Conservation (phyloP, 306 rosid genomes). For the Sicyos baderoa region DNA sequence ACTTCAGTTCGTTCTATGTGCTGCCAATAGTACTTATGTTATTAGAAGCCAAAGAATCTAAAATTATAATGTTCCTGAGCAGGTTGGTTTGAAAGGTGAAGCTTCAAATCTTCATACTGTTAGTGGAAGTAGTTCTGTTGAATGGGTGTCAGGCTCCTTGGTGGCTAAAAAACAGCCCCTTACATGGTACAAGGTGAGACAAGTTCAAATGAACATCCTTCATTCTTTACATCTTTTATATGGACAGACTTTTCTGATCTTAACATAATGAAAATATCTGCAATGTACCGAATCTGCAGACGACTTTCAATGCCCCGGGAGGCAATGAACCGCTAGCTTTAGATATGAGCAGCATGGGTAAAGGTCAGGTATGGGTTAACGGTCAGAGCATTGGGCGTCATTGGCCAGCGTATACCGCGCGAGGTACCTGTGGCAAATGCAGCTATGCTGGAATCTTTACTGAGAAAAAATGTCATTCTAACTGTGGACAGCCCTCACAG, state of each 20-base stretch:
- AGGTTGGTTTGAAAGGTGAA: slow-evolving; percentile 88
- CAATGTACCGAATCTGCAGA: slow-evolving; percentile 31
- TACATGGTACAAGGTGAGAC: slow-evolving; percentile 90
- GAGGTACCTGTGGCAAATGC: slow-evolving; percentile 53
- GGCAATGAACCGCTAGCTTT: slow-evolving; percentile 77
- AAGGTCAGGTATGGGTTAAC: slow-evolving; percentile 88
- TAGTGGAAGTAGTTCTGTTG: slow-evolving; percentile 73
- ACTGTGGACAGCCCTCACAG: slow-evolving; percentile 84
- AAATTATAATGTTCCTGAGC: slow-evolving; percentile 18
- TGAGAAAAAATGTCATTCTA: slow-evolving; percentile 53
- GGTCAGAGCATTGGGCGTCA: slow-evolving; percentile 89
- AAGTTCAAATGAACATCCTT: slow-evolving; percentile 8
- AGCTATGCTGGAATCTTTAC: slow-evolving; percentile 62
- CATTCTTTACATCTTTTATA: slow-evolving; percentile 8
- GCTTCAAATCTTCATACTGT: slow-evolving; percentile 51
- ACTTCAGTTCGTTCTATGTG: not conserved
- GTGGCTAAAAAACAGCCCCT: slow-evolving; percentile 58
- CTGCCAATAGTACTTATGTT: not conserved
- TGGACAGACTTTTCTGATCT: not conserved
- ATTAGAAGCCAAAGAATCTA: not conserved
- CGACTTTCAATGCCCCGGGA: slow-evolving; percentile 56
- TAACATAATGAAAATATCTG: not conserved
- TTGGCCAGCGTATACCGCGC: slow-evolving; percentile 70
- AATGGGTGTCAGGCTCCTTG: slow-evolving; percentile 63
- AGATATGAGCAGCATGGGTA: slow-evolving; percentile 93